Percentiles rank a stretch among this genome's conserved stretches.
Conservation (phyloP, 2,329 filamentous ascomycete species). For the Aspergillus carbonarius region DNA sequence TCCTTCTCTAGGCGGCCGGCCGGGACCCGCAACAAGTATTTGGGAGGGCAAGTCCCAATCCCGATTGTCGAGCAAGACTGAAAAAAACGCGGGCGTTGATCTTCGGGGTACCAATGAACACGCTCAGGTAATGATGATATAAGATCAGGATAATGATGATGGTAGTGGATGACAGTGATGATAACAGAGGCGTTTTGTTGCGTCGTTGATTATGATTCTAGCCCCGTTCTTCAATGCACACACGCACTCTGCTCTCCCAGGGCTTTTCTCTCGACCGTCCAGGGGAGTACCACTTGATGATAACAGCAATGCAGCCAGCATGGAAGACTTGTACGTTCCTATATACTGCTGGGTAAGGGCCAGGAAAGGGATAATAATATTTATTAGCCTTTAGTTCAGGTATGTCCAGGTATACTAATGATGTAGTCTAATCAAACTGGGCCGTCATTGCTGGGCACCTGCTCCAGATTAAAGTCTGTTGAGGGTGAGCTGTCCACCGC, state of each 20-base stretch:
- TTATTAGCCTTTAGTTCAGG: constrained; percentile 8
- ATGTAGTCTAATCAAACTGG: constrained; percentile 15
- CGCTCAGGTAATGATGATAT: constrained; percentile 22
- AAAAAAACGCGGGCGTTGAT: constrained; percentile 9
- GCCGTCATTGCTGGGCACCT: constrained; percentile 18
- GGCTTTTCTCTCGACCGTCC: not conserved
- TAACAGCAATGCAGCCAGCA: constrained; percentile 3
- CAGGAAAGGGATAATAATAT: constrained; percentile 19
- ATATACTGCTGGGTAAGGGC: constrained; percentile 17
- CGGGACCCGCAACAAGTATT: not conserved
- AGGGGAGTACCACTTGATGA: not conserved
- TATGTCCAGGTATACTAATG: constrained; percentile 15
- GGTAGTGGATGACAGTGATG: constrained; percentile 8
- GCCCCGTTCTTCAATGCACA: not conserved
- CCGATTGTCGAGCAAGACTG: constrained; percentile 2
- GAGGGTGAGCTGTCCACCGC: constrained; percentile 10
- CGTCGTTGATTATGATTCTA: not conserved
- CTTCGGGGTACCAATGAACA: constrained; percentile 6
- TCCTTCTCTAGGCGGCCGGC: not conserved
- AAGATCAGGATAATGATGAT: constrained; percentile 13
- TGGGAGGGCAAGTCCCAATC: not conserved
- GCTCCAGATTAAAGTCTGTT: constrained; percentile 8
- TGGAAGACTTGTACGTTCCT: constrained; percentile 14
- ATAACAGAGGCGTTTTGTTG: constrained; percentile 11
- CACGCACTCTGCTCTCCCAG: too few relatives aligned